phyloP scores from a whole-genome alignment of 202 grass and related monocot species.

The Carex sylvatica region DNA sequence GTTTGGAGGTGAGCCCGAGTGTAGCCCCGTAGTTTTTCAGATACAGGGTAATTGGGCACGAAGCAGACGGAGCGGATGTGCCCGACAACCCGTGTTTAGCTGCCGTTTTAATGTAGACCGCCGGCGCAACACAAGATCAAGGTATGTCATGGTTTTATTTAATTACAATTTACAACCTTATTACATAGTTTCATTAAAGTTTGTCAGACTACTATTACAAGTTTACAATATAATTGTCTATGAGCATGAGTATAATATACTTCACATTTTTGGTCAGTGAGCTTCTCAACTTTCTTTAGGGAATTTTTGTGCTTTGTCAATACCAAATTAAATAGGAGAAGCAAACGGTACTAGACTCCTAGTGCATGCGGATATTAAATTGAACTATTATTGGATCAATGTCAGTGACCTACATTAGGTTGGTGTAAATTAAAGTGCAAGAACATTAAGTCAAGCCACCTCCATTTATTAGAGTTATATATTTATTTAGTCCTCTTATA shows the following conservation, averaged over 20 bases:
- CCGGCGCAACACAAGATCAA: slow-evolving; percentile 38
- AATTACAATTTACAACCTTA: background rate
- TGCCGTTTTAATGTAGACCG: slow-evolving; percentile 80
- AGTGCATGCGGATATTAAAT: background rate
- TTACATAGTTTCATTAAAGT: background rate
- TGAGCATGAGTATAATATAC: background rate
- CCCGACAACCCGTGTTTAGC: slow-evolving; percentile 83
- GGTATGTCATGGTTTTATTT: slow-evolving; percentile 32
- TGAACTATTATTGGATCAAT: background rate
- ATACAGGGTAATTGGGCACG: slow-evolving; percentile 47
- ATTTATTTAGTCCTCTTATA: background rate
- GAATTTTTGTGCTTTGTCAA: background rate
- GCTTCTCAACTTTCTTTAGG: background rate
- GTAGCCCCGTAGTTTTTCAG: slow-evolving; percentile 89
- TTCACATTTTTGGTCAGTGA: background rate
- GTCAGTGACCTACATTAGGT: background rate
- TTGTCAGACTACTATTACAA: background rate
- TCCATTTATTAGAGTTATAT: background rate
- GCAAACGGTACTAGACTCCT: background rate
- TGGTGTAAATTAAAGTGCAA: background rate
- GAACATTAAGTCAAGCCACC: background rate
- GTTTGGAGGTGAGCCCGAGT: slow-evolving; percentile 90
- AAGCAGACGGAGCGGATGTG: slow-evolving; percentile 37
- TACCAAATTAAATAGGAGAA: background rate
- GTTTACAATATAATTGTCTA: background rate